Evolutionary conservation across 73 alveolate species (phyloP).

Genomic region (Paraurostyla sp.): DNA sequence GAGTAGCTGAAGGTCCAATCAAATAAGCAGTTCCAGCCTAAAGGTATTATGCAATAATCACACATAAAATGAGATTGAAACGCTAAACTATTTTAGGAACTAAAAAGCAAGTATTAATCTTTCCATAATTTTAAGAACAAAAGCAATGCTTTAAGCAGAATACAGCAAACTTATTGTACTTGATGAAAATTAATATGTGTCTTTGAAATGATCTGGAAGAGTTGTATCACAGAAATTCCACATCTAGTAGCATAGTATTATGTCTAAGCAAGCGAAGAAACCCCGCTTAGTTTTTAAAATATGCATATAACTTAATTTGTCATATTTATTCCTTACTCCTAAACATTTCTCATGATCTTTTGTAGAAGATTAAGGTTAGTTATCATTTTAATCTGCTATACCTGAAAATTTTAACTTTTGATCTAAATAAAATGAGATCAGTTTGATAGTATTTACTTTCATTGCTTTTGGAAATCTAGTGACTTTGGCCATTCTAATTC

Average conservation of each 20-base stretch:
- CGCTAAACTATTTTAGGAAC: background rate
- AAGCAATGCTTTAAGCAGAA: background rate
- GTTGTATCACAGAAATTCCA: constrained; percentile 9
- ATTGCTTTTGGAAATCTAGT: too few relatives aligned
- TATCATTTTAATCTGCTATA: background rate
- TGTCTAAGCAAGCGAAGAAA: background rate
- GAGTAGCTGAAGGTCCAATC: background rate
- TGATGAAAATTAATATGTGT: background rate
- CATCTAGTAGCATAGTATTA: background rate
- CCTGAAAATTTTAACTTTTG: too few relatives aligned
- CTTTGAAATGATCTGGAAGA: constrained; percentile 1
- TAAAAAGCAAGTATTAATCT: background rate
- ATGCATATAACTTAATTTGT: background rate
- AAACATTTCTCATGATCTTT: too few relatives aligned
- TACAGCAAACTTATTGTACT: background rate
- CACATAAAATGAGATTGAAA: background rate
- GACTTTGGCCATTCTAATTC: too few relatives aligned
- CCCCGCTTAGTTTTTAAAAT: background rate
- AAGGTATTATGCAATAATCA: background rate
- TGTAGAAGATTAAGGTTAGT: background rate
- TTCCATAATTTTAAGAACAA: too few relatives aligned
- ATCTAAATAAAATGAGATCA: too few relatives aligned
- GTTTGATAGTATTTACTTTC: too few relatives aligned
- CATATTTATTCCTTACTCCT: background rate
- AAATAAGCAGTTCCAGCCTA: background rate